phyloP scores from a whole-genome alignment of 768 basidiomycete species.

The Pleurotus tuber-regium region DNA sequence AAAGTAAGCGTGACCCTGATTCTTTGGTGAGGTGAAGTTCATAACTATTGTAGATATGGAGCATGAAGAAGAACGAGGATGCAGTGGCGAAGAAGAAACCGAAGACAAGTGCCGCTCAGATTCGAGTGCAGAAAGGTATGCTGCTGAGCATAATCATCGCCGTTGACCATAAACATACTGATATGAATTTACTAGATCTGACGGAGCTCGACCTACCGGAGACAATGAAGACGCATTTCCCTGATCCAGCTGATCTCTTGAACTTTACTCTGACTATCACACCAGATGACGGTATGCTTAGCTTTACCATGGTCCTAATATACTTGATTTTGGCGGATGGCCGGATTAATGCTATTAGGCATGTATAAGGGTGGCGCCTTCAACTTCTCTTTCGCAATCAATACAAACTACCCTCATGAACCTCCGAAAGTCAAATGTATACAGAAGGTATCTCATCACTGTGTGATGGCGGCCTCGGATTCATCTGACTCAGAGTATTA shows the following conservation, averaged over 20 bases:
- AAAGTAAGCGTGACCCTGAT: constrained; percentile 30
- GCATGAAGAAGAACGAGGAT: constrained; percentile 99
- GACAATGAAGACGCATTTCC: constrained; percentile 95
- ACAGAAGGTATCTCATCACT: constrained; percentile 60
- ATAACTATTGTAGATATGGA: constrained; percentile 78
- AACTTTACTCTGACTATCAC: constrained; percentile 95
- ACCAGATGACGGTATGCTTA: constrained; percentile 85
- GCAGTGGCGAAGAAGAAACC: constrained; percentile 97
- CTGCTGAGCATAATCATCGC: neutral
- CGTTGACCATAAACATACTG: constrained; percentile 8
- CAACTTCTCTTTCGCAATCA: constrained; percentile 93
- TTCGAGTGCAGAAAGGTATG: constrained; percentile 98
- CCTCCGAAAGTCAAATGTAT: constrained; percentile 99
- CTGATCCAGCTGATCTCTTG: constrained; percentile 90
- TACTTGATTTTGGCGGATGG: constrained; percentile 2
- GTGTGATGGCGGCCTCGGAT: too few relatives aligned
- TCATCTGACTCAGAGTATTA: constrained; percentile 1
- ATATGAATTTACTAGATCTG: constrained; percentile 55
- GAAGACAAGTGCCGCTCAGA: constrained; percentile 96
- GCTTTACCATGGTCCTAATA: neutral
- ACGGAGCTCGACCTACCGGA: constrained; percentile 95
- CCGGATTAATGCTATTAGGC: constrained; percentile 44
- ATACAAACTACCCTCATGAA: constrained; percentile 97
- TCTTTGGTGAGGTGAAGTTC: constrained; percentile 11
- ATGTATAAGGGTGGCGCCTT: constrained; percentile 98